phyloP scores from a whole-genome alignment of 106 monocot genomes.

The Alisma plantagoaquatica region DNA sequence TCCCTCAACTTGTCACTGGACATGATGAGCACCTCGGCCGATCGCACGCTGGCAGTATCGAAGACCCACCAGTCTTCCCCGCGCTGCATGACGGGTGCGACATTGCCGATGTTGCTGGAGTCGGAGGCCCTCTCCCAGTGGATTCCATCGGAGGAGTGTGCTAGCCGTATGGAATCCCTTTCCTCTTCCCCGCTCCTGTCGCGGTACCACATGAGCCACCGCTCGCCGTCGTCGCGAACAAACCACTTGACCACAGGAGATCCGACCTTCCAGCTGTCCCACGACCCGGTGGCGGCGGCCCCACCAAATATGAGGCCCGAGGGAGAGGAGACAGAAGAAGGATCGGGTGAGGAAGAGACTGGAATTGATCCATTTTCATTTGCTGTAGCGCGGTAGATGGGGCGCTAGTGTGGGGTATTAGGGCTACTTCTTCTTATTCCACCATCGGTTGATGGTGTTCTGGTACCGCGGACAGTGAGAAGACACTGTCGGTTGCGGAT shows the following conservation, averaged over 20 bases:
- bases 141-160: conserved; percentile 27
- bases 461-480: too few species aligned
- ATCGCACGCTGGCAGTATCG: conserved; percentile 26
- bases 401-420: too few species aligned
- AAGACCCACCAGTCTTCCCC: conserved; percentile 36
- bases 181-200: neutral
- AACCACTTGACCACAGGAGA: conserved; percentile 37
- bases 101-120: neutral
- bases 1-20: conserved; percentile 26
- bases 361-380: too few species aligned
- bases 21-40: conserved; percentile 28
- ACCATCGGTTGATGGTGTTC: too few species aligned
- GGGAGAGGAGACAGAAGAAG: neutral
- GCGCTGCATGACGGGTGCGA: conserved; percentile 11
- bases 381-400: too few species aligned
- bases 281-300: neutral
- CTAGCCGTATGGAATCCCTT: conserved; percentile 16
- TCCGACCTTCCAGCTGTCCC: conserved; percentile 23
- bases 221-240: conserved; percentile 22
- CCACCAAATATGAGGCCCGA: neutral
- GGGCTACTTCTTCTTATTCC: too few species aligned
- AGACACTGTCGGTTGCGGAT: too few species aligned
- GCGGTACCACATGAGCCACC: conserved; percentile 51
- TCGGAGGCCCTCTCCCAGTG: conserved; percentile 24
- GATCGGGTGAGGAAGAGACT: too few species aligned